Conservation (phyloP, 495 filamentous ascomycete genomes). For the Monascus purpureus region DNA sequence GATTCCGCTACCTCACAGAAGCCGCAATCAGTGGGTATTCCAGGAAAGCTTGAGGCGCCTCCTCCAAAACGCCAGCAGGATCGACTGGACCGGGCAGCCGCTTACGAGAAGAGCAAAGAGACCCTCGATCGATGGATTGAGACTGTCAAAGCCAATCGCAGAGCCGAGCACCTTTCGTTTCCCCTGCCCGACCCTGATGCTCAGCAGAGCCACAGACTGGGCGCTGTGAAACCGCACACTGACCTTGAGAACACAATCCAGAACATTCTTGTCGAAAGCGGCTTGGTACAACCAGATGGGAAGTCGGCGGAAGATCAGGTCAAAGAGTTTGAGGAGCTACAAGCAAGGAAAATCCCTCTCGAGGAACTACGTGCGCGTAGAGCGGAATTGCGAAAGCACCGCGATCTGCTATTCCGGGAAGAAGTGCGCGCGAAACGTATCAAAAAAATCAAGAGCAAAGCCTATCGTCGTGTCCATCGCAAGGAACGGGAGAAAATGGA, state of each 20-base stretch:
- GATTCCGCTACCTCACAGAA: slow-evolving; percentile 29
- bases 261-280: slow-evolving; percentile 77
- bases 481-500: slow-evolving; percentile 66
- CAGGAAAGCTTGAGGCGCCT: slow-evolving; percentile 70
- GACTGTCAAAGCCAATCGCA: slow-evolving; percentile 84
- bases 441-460: slow-evolving; percentile 96
- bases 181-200: slow-evolving; percentile 61
- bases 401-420: slow-evolving; percentile 86
- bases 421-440: slow-evolving; percentile 78
- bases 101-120: slow-evolving; percentile 84
- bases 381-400: slow-evolving; percentile 60
- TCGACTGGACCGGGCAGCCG: slow-evolving; percentile 65
- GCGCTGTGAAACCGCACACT: slow-evolving; percentile 47
- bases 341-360: slow-evolving; percentile 47
- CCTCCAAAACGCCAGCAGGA: slow-evolving; percentile 85
- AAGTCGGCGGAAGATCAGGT: slow-evolving; percentile 52
- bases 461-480: slow-evolving; percentile 81
- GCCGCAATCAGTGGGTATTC: slow-evolving; percentile 31
- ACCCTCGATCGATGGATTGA: slow-evolving; percentile 83
- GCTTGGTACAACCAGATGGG: slow-evolving; percentile 43
- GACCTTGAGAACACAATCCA: slow-evolving; percentile 77
- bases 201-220: slow-evolving; percentile 29
- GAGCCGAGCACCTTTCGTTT: slow-evolving; percentile 86
- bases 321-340: slow-evolving; percentile 54
- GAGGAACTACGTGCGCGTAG: slow-evolving; percentile 61